phyloP scores from a whole-genome alignment of 1,284 basidiomycete species.

The Sparassis latifolia region DNA sequence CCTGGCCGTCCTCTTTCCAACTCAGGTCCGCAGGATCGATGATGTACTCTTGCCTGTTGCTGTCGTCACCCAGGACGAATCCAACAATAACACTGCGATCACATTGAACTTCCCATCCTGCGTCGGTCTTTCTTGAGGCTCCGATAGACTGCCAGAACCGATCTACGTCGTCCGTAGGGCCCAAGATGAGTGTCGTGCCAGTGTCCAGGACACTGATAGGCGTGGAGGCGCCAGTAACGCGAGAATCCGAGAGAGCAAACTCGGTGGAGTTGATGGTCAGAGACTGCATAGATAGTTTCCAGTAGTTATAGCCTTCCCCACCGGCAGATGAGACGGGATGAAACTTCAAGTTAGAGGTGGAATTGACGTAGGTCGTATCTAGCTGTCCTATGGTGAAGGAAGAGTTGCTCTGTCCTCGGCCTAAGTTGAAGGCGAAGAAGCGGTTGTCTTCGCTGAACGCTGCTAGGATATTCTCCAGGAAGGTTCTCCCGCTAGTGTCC shows the following conservation, averaged over 20 bases:
- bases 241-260: slow-evolving; percentile 39
- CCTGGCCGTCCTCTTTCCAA: slow-evolving; percentile 36
- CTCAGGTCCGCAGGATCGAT: slow-evolving; percentile 48
- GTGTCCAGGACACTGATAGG: slow-evolving; percentile 53
- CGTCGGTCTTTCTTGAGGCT: slow-evolving; percentile 32
- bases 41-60: slow-evolving; percentile 32
- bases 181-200: slow-evolving; percentile 52
- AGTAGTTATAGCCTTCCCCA: slow-evolving; percentile 40
- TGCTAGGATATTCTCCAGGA: slow-evolving; percentile 45
- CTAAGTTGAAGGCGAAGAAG: slow-evolving; percentile 48
- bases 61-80: slow-evolving; percentile 39
- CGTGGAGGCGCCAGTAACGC: slow-evolving; percentile 34
- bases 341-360: slow-evolving; percentile 29
- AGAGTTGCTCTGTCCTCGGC: slow-evolving; percentile 31
- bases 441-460: slow-evolving; percentile 31
- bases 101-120: slow-evolving; percentile 48
- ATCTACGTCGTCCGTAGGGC: slow-evolving; percentile 43
- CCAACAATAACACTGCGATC: slow-evolving; percentile 39
- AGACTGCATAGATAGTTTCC: slow-evolving; percentile 46
- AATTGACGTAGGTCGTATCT: slow-evolving; percentile 33
- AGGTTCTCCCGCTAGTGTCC: slow-evolving; percentile 34
- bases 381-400: slow-evolving; percentile 49
- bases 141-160: slow-evolving; percentile 44
- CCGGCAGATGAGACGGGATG: slow-evolving; percentile 37
- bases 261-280: slow-evolving; percentile 37